Conservation (phyloP, 352 stramenopile genomes). For the Phytophthora pistaciae region DNA sequence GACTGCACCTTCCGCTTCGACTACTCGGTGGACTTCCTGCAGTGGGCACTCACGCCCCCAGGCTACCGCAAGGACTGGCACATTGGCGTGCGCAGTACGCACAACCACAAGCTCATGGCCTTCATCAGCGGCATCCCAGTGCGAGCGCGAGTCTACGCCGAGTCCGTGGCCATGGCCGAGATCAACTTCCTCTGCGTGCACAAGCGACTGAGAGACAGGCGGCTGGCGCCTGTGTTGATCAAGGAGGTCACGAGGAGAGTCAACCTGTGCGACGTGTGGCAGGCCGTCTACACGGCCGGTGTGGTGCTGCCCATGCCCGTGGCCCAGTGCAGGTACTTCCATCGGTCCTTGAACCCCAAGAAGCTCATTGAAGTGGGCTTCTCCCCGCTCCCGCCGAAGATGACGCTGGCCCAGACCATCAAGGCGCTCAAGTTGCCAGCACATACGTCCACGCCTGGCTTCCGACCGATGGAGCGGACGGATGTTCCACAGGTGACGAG, state of each 20-base stretch:
- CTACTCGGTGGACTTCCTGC: conserved; percentile 87
- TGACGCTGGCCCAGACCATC: conserved; percentile 96
- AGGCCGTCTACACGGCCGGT: conserved; percentile 99
- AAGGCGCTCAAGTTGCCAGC: conserved; percentile 91
- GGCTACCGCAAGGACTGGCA: conserved; percentile 95
- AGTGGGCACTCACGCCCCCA: conserved; percentile 95
- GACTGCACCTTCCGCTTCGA: conserved; percentile 97
- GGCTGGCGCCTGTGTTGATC: conserved; percentile 98
- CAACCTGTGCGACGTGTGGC: conserved; percentile 94
- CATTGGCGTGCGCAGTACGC: conserved; percentile 94
- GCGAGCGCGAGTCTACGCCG: conserved; percentile 68
- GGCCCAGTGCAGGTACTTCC: conserved; percentile 96
- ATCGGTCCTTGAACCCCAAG: conserved; percentile 97
- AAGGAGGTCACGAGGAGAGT: conserved; percentile 99
- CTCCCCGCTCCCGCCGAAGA: conserved; percentile 90
- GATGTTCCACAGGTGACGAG: conserved; percentile 61
- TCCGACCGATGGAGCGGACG: conserved; percentile 62
- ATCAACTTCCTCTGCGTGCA: conserved; percentile 99
- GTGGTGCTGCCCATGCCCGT: conserved; percentile 97
- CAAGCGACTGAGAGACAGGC: conserved; percentile 97
- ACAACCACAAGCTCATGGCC: conserved; percentile 95
- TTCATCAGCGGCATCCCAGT: conserved; percentile 98
- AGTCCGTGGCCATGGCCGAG: conserved; percentile 86
- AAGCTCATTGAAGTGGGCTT: conserved; percentile 99
- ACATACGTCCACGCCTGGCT: conserved; percentile 40